Percentiles rank a stretch among this genome's conserved stretches.
These are phyloP conservation scores for Tolypocladium tundrense DNA, from an alignment of 2,329 filamentous ascomycete species.

Conservation along the genomic window DNA sequence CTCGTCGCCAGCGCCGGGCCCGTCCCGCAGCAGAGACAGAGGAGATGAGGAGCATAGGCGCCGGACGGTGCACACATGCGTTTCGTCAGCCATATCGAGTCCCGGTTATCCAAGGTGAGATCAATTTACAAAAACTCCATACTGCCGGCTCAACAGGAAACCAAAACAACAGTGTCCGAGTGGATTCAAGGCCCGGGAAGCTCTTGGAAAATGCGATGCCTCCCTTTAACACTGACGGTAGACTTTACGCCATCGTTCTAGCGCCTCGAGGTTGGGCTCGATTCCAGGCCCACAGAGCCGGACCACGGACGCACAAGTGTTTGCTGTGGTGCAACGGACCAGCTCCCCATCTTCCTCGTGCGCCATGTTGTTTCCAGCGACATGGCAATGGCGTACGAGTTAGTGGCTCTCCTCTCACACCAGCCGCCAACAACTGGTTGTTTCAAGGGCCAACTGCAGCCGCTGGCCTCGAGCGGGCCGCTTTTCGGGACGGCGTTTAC, in stretches of 20 bases:
- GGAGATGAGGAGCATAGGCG: not conserved
- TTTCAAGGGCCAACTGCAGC: not conserved
- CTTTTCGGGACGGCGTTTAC: not conserved
- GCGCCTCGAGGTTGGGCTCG: not conserved
- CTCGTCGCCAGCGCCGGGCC: not conserved
- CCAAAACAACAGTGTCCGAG: not conserved
- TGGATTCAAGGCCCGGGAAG: not conserved
- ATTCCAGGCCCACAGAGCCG: not conserved
- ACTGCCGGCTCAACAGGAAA: not conserved
- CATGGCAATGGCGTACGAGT: not conserved
- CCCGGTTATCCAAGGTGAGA: not conserved
- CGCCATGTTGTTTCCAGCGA: not conserved
- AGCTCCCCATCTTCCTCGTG: not conserved
- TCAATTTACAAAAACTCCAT: not conserved
- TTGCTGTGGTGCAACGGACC: no score
- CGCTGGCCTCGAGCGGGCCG: not conserved
- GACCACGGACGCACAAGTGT: no score
- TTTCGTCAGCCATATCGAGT: not conserved
- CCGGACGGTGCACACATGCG: not conserved
- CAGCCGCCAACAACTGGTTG: not conserved
- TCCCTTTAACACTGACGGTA: not conserved
- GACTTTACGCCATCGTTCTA: not conserved
- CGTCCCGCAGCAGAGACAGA: not conserved
- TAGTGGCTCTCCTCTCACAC: not conserved
- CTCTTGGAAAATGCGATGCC: not conserved